phyloP scores from a whole-genome alignment of 192 early-diverging fungal species.

The Entomortierella lignicola region DNA sequence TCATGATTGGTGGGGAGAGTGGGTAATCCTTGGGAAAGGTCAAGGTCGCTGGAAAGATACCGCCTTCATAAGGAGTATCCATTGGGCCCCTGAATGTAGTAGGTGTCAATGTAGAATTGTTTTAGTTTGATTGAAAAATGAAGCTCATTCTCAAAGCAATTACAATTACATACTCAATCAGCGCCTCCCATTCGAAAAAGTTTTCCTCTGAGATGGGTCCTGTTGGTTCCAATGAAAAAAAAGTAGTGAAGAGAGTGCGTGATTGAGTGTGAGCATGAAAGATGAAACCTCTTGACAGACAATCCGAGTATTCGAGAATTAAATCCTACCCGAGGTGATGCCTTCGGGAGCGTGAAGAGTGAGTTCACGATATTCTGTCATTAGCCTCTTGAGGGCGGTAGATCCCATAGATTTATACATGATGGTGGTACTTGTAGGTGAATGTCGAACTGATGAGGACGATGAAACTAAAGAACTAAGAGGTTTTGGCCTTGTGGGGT shows the following conservation, averaged over 20 bases:
- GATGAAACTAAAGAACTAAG: no score
- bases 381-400: conserved; percentile 88
- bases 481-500: no score
- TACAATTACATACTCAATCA: conserved; percentile 73
- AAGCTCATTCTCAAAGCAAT: background rate
- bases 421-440: background rate
- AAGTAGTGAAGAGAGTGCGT: background rate
- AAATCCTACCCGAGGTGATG: conserved; percentile 80
- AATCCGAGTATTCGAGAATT: background rate
- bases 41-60: conserved; percentile 90
- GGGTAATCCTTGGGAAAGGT: conserved; percentile 96
- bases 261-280: background rate
- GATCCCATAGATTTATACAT: conserved; percentile 65
- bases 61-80: conserved; percentile 95
- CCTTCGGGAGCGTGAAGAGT: conserved; percentile 93
- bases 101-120: no score
- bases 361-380: conserved; percentile 95
- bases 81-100: conserved; percentile 87
- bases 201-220: conserved; percentile 86
- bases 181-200: conserved; percentile 90
- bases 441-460: no score
- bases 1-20: conserved; percentile 94
- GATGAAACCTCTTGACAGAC: no score
- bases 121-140: no score
- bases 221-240: conserved; percentile 26